phyloP scores from a whole-genome alignment of 331 rosid species.

The Ulmus americana region DNA sequence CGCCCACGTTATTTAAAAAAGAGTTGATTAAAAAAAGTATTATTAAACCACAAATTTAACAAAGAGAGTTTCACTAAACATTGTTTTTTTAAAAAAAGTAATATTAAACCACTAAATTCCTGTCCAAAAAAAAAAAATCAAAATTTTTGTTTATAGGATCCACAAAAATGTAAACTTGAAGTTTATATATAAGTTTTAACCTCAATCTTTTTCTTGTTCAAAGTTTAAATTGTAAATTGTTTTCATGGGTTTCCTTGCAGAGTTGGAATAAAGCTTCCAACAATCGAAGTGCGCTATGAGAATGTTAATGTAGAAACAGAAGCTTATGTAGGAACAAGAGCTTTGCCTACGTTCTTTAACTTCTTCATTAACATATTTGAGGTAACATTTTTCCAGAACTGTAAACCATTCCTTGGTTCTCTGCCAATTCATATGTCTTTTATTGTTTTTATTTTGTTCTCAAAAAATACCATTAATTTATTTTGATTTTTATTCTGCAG shows the following conservation, averaged over 20 bases:
- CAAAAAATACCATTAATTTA: neutral
- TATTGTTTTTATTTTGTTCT: neutral
- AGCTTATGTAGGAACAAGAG: slow-evolving; percentile 31
- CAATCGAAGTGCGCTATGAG: slow-evolving; percentile 47
- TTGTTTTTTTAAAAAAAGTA: no score
- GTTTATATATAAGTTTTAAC: no score
- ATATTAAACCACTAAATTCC: no score
- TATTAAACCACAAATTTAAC: no score
- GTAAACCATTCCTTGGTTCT: neutral
- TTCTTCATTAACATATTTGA: slow-evolving; percentile 27
- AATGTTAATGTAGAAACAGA: slow-evolving; percentile 24
- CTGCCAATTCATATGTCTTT: neutral
- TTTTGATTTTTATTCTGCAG: slow-evolving; percentile 12
- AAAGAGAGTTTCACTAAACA: no score
- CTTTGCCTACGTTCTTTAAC: slow-evolving; percentile 42
- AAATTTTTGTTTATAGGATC: no score
- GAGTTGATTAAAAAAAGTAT: no score
- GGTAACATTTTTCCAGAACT: slow-evolving; percentile 20
- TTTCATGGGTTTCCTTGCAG: slow-evolving; percentile 13
- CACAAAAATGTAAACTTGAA: neutral
- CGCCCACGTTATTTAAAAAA: no score
- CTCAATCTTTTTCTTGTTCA: neutral
- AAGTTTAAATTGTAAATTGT: neutral
- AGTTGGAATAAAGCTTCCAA: slow-evolving; percentile 51
- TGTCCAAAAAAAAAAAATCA: no score